Conservation (phyloP, 768 basidiomycete species). For the Trametes cubensis region DNA sequence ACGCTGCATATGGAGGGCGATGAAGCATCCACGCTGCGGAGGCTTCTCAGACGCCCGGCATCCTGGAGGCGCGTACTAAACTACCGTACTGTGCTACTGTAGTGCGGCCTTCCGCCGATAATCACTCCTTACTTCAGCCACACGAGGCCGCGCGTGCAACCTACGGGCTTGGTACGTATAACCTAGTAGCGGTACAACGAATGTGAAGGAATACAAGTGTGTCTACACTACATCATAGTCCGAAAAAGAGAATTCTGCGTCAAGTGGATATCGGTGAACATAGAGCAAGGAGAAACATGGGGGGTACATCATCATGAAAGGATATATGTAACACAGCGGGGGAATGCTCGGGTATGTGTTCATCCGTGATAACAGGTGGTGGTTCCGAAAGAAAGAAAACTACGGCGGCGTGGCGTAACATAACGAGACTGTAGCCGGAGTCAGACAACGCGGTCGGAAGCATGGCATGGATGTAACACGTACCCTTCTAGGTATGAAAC, state of each 20-base stretch:
- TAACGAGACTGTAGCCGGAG: background rate
- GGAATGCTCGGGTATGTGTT: constrained; percentile 14
- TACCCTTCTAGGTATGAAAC: constrained; percentile 6
- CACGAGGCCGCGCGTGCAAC: background rate
- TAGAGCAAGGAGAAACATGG: background rate
- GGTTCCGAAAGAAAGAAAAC: background rate
- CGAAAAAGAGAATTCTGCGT: background rate
- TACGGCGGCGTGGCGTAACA: background rate
- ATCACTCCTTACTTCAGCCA: no score
- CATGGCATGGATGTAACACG: background rate
- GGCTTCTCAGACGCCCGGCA: constrained; percentile 2
- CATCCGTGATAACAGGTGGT: background rate
- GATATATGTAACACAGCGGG: background rate
- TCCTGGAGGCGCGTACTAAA: background rate
- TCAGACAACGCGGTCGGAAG: background rate
- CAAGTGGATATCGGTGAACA: background rate
- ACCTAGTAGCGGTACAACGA: no score
- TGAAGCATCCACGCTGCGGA: constrained; percentile 5
- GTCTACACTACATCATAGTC: constrained; percentile 12
- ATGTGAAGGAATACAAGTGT: background rate
- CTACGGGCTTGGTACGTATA: background rate
- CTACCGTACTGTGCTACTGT: no score
- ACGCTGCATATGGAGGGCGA: constrained; percentile 6
- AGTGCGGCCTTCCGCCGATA: no score
- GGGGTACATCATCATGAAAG: constrained; percentile 6